Base-by-base conservation (phyloP, 768 basidiomycete species). In the Boletus speciosus region DNA sequence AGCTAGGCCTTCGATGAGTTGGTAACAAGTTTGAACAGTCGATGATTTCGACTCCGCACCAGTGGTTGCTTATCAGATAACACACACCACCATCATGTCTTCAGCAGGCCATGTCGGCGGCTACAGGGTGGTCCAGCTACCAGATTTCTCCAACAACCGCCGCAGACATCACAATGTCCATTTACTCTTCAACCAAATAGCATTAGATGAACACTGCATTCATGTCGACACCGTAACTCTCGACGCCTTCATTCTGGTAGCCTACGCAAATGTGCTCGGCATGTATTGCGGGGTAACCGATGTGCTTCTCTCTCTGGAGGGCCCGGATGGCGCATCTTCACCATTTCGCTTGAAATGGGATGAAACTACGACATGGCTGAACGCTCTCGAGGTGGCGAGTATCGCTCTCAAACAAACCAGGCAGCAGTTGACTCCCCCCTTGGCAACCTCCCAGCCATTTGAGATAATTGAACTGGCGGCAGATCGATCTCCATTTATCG, bases 221-320 rank as follows among this genome's bases (percentile, higher is more conserved):
- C 51, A 42, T 37, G 45, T 37, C 32, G 47, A 52, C 12, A 37
- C 46, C 25, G 16, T 27, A 10, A 52, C 36, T n/a, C 49, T 59
- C 11, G 46, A 59, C 23, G 51, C 58, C 10, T 15, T 58, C 32
- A 23, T 64, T 23, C 51, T 67, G 14, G 63, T 62, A 16, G 63
- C 66, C 15, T 67, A 63, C 42, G 54, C 54, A 19, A 50, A 55
- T 6, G 10, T 64, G 34, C 58, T 67, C 15, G 65, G 66, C 41
- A 46, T 55, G 49, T 69, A 67, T 47, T 67, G 56, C 27, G 60
- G 52, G 31, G 47, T 32, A 15, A 53, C 51, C 0, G 65, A 67
- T 49, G 49, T 67, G 2, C 56, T 69, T 25, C 21, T 67, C 19
- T 58, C 68, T 12, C 31, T 63, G 39, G 45, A 52, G 32, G 6